Percentiles rank a stretch among this genome's conserved stretches.
phyloP scores from a whole-genome alignment of 2,329 filamentous ascomycete genomes.

The Aciculosporium take region DNA sequence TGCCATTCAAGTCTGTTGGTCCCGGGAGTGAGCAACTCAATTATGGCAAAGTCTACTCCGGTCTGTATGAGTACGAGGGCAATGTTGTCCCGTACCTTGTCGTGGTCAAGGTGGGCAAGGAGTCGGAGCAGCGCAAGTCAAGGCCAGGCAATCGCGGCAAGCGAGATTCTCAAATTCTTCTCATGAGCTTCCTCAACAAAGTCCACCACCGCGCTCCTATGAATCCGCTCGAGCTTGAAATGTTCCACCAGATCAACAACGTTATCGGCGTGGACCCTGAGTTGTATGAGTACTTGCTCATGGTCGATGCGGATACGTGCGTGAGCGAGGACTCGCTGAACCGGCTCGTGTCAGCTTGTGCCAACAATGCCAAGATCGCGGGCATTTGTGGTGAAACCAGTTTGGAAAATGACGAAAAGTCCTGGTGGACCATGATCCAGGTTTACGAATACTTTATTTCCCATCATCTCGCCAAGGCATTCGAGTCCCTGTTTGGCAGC shows the following conservation, averaged over 20 bases:
- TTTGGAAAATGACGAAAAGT: constrained; percentile 85
- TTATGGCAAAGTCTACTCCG: constrained; percentile 96
- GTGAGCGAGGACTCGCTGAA: constrained; percentile 88
- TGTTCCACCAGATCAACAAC: constrained; percentile 99
- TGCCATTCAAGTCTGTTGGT: constrained; percentile 89
- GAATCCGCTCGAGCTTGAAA: constrained; percentile 91
- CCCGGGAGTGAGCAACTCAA: constrained; percentile 84
- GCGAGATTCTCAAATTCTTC: constrained; percentile 88
- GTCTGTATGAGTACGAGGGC: constrained; percentile 92
- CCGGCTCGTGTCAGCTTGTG: constrained; percentile 79
- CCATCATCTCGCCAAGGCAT: constrained; percentile 90
- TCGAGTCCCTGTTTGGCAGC: constrained; percentile 93
- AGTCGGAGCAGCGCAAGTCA: constrained; percentile 77
- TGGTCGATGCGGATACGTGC: constrained; percentile 95
- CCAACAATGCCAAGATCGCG: constrained; percentile 88
- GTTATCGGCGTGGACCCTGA: constrained; percentile 96
- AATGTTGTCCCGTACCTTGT: constrained; percentile 96
- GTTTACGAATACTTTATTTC: constrained; percentile 99
- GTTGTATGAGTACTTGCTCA: constrained; percentile 90
- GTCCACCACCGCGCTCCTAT: constrained; percentile 90
- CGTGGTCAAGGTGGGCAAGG: constrained; percentile 92
- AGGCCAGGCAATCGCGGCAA: constrained; percentile 98
- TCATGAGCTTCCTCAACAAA: constrained; percentile 96
- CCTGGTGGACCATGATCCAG: constrained; percentile 99
- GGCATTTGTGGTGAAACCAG: constrained; percentile 96